Evolutionary conservation across 2,329 filamentous ascomycete species (phyloP).

Genomic region (Ophiostoma novo-ulmi): DNA sequence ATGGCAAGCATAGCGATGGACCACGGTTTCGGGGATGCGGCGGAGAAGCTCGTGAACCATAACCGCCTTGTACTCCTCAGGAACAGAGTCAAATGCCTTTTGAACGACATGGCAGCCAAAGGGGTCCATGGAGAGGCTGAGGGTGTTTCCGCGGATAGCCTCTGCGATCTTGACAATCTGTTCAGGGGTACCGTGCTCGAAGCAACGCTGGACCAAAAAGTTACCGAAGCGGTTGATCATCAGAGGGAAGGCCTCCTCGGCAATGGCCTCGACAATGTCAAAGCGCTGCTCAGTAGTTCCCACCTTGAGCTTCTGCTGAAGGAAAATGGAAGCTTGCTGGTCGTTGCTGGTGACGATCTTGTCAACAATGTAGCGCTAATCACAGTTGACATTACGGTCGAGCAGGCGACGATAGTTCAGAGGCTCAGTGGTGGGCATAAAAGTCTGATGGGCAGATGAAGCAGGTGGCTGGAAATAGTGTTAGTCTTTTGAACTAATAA

Average conservation of each 20-base stretch:
- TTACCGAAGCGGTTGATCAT: constrained; percentile 99
- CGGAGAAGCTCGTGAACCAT: constrained; percentile 98
- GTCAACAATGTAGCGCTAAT: constrained; percentile 99
- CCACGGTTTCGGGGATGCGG: constrained; percentile 93
- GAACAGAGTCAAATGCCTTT: constrained; percentile 96
- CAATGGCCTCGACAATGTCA: constrained; percentile 94
- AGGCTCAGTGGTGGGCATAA: constrained; percentile 80
- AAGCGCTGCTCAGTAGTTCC: constrained; percentile 93
- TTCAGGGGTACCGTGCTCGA: constrained; percentile 92
- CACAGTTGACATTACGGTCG: constrained; percentile 92
- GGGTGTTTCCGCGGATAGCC: constrained; percentile 86
- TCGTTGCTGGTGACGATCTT: constrained; percentile 99
- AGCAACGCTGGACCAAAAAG: constrained; percentile 96
- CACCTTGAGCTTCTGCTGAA: constrained; percentile 98
- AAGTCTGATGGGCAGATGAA: constrained; percentile 60
- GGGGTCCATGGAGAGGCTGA: constrained; percentile 94
- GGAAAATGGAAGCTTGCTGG: constrained; percentile 96
- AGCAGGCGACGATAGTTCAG: constrained; percentile 93
- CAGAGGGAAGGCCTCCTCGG: constrained; percentile 85
- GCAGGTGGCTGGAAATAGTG: background rate
- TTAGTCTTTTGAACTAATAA: background rate
- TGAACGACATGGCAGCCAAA: constrained; percentile 98
- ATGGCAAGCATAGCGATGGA: constrained; percentile 97
- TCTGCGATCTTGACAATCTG: constrained; percentile 94
- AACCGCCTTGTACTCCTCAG: constrained; percentile 93